A percentile compares a stretch with the other conserved stretches of the same genome.
These are phyloP conservation scores for Pecoramyces ruminantium DNA, from an alignment of 192 early-diverging fungal genomes.

Conservation along the genomic window DNA sequence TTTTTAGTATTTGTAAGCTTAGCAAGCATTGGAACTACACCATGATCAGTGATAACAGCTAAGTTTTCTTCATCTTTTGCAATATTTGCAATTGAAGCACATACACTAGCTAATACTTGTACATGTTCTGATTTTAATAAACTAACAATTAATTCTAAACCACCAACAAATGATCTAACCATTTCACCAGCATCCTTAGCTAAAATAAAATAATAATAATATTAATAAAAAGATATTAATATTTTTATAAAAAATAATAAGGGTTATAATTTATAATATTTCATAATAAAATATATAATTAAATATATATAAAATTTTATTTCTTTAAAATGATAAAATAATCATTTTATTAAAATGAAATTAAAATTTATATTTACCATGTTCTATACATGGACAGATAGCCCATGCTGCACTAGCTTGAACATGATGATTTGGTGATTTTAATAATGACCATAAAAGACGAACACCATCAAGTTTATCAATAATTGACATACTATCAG, in stretches of 20 bases:
- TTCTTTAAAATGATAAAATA: no score
- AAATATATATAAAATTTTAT: no score
- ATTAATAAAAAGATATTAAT: no score
- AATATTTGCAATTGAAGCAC: conserved; percentile 48
- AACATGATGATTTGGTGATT: conserved; percentile 33
- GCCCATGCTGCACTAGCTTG: conserved; percentile 49
- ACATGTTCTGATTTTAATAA: conserved; percentile 37
- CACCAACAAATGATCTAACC: conserved; percentile 50
- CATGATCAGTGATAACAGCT: conserved; percentile 53
- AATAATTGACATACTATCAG: conserved; percentile 45
- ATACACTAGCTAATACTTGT: conserved; percentile 41
- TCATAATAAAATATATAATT: no score
- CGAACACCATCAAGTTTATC: conserved; percentile 43
- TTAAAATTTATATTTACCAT: no score
- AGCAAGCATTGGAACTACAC: conserved; percentile 45
- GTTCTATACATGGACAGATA: conserved; percentile 49
- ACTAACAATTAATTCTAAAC: conserved; percentile 45
- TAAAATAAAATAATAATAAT: conserved; percentile 5
- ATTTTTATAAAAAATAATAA: no score
- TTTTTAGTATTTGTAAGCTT: conserved; percentile 39
- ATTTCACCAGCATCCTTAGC: conserved; percentile 52
- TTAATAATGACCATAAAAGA: conserved; percentile 46
- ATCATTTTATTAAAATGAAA: no score
- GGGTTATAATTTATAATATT: no score
- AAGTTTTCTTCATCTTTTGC: conserved; percentile 52